Evolutionary conservation across 2,329 filamentous ascomycete genomes (phyloP).

Genomic region (Ceratocystis huliohia): DNA sequence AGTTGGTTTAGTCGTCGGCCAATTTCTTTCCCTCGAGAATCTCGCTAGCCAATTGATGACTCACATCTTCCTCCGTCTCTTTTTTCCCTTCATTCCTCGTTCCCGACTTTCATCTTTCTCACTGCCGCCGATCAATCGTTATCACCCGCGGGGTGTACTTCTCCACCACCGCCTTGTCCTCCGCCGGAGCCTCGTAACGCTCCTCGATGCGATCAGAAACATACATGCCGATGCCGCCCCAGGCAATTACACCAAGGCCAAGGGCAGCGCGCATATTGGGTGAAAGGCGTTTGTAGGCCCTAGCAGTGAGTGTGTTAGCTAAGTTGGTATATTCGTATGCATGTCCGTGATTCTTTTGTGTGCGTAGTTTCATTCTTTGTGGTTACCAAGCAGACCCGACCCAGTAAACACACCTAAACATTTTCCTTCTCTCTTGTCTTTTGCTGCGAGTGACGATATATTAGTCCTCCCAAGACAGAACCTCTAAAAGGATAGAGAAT

Average conservation of each 20-base stretch:
- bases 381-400: too few relatives aligned
- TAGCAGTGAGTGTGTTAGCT: conserved; percentile 26
- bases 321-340: too few relatives aligned
- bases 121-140: conserved; percentile 36
- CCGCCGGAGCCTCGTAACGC: conserved; percentile 57
- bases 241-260: conserved; percentile 62
- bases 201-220: conserved; percentile 61
- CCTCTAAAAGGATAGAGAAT: too few relatives aligned
- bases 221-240: conserved; percentile 62
- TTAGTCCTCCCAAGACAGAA: too few relatives aligned
- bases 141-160: conserved; percentile 50
- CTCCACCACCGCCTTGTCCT: conserved; percentile 57
- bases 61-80: conserved; percentile 8
- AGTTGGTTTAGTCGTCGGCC: too few relatives aligned
- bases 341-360: too few relatives aligned
- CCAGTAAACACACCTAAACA: too few relatives aligned
- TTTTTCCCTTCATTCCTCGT: neutral
- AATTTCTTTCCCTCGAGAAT: too few relatives aligned
- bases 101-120: neutral
- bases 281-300: conserved; percentile 58
- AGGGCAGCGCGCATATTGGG: conserved; percentile 58
- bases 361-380: too few relatives aligned
- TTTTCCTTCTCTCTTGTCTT: too few relatives aligned
- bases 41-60: too few relatives aligned
- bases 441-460: too few relatives aligned